These are phyloP conservation scores for Arthrobotrys sphaeroides DNA, from an alignment of 2,329 filamentous ascomycete species.

Conservation along the genomic window DNA sequence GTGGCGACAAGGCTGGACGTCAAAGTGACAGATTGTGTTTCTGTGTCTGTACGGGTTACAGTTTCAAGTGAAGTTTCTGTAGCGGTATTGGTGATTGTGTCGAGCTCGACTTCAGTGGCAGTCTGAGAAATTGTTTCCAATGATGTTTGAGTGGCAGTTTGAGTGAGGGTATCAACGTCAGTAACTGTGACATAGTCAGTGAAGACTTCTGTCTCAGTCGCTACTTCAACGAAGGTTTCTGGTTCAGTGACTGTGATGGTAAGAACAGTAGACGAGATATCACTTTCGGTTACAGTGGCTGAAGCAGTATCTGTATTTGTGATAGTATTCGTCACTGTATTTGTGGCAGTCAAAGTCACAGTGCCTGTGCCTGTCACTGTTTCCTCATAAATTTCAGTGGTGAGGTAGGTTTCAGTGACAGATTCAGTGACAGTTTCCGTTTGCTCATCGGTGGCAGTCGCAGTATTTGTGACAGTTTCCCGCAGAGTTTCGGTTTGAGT, in stretches of 20 bases:
- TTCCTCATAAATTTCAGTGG: not conserved
- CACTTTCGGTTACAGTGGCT: not conserved
- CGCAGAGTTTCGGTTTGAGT: constrained; percentile 3
- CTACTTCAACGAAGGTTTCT: not conserved
- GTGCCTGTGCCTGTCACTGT: constrained; percentile 15
- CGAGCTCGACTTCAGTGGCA: not conserved
- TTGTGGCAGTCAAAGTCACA: not conserved
- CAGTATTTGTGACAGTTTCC: constrained; percentile 3
- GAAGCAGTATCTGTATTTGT: constrained; percentile 13
- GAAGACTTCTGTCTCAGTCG: not conserved
- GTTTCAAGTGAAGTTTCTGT: constrained; percentile 4
- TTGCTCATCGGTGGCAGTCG: not conserved
- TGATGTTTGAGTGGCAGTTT: not conserved
- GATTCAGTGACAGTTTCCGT: not conserved
- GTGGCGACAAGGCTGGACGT: constrained; percentile 10
- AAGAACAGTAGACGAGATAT: constrained; percentile 8
- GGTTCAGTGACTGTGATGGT: constrained; percentile 19
- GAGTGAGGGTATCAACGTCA: not conserved
- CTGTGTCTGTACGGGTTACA: constrained; percentile 1
- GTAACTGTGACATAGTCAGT: constrained; percentile 5
- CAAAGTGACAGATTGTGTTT: not conserved
- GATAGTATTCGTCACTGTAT: constrained; percentile 1
- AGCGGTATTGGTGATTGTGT: constrained; percentile 10
- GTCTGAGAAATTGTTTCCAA: not conserved
- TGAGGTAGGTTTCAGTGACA: constrained; percentile 16